Evolutionary conservation across 768 basidiomycete genomes (phyloP).

Genomic region (Hypsizygus marmoreus): DNA sequence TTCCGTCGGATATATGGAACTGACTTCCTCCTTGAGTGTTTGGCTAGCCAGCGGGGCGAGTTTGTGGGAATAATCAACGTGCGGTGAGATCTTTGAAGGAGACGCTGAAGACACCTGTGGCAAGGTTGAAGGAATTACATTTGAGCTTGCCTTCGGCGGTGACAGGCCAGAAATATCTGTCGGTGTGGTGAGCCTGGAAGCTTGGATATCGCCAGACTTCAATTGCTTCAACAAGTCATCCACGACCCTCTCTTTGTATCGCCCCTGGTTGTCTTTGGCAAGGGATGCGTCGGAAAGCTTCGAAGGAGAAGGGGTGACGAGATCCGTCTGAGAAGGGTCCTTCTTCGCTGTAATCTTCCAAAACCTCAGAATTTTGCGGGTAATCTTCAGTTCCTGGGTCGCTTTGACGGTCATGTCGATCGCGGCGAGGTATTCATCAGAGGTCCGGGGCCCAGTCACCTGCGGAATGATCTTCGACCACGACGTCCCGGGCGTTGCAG

Average conservation of each 20-base stretch:
- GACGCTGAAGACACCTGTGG: not conserved
- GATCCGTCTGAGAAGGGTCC: slow-evolving; percentile 8
- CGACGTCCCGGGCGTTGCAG: slow-evolving; percentile 36
- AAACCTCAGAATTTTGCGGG: slow-evolving; percentile 36
- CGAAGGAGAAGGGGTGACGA: slow-evolving; percentile 20
- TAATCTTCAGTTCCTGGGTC: slow-evolving; percentile 31
- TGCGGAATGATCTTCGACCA: slow-evolving; percentile 44
- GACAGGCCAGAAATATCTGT: slow-evolving; percentile 3
- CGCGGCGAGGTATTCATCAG: slow-evolving; percentile 34
- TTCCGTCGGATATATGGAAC: slow-evolving; percentile 9
- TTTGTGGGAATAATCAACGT: not conserved
- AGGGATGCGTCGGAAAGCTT: slow-evolving; percentile 17
- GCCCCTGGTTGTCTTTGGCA: slow-evolving; percentile 14
- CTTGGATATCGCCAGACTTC: slow-evolving; percentile 17
- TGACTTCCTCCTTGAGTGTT: slow-evolving; percentile 19
- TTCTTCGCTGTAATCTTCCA: slow-evolving; percentile 40
- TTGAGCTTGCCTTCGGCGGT: too few relatives aligned
- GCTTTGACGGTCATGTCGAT: slow-evolving; percentile 32
- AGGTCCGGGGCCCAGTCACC: slow-evolving; percentile 30
- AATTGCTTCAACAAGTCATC: slow-evolving; percentile 31
- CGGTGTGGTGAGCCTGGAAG: slow-evolving; percentile 3
- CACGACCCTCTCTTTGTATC: slow-evolving; percentile 27
- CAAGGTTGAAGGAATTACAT: too few relatives aligned
- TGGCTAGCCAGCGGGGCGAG: slow-evolving; percentile 21
- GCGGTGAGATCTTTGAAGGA: not conserved